These are phyloP conservation scores for Reutealis trisperma DNA, from an alignment of 345 rosid genomes.

Conservation along the genomic window DNA sequence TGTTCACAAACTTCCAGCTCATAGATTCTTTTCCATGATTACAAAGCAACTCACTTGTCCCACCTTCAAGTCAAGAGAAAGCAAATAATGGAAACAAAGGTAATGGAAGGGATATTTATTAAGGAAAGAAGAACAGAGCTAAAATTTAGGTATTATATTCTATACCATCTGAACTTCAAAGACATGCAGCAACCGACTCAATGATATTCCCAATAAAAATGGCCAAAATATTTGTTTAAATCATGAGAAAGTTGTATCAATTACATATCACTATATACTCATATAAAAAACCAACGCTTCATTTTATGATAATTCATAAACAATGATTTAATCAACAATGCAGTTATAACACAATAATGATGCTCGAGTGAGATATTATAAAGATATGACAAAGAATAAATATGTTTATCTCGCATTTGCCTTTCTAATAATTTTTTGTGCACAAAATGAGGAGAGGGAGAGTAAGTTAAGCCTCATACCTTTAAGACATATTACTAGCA, in stretches of 20 bases:
- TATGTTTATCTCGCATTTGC: neutral
- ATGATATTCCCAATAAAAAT: neutral
- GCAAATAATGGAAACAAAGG: conserved; percentile 7
- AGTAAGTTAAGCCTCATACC: conserved; percentile 39
- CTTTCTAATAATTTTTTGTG: neutral
- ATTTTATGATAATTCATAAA: no score
- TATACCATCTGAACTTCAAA: neutral
- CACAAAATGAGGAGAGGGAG: neutral
- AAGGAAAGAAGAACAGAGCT: neutral
- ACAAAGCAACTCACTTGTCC: conserved; percentile 23
- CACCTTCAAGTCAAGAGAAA: conserved; percentile 34
- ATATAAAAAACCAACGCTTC: neutral
- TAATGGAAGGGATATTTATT: neutral
- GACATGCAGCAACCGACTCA: neutral
- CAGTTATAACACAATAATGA: neutral
- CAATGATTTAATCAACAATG: neutral
- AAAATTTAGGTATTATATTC: neutral
- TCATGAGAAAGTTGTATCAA: neutral
- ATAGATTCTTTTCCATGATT: conserved; percentile 30
- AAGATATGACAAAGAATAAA: neutral
- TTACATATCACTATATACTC: neutral
- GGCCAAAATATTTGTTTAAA: neutral
- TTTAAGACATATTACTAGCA: conserved; percentile 53
- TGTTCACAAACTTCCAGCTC: conserved; percentile 53
- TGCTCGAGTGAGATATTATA: neutral